Base-by-base conservation (phyloP, 345 rosid species). In the Crucihimalaya himalaica region DNA sequence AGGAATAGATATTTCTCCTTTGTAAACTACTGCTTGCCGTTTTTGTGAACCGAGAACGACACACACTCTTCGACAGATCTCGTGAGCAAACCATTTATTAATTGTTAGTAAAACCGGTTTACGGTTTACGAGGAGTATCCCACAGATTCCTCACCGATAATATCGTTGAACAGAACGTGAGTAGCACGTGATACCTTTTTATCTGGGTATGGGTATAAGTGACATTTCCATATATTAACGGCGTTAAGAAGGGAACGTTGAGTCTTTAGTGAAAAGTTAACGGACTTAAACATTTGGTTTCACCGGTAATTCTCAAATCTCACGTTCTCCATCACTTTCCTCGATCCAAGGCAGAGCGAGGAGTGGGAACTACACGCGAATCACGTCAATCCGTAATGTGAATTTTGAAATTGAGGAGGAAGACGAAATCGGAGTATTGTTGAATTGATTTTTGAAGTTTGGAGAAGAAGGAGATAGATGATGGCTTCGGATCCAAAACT, bases 401-500 rank as follows among this genome's bases (percentile, higher is more conserved):
- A 64, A 64, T 55, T 78, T 55, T 35, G 39, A 73, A 39, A 56
- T 74, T 4, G 70, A 67, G 67, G 53, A 65, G 21, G 68, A 63
- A 45, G 42, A 66, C 8, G 52, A 65, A 29, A 57, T 42, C 7
- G 42, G 43, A 73, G 64, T 9, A 64, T 39, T 42, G 16, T 50
- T 18, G 32, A 18, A 15, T 20, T 0, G 46, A 28, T 5, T 48
- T 53, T 35, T 16, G 57, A 55, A 27, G 72, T 50, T 29, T 12
- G 18, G 40, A 35, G 78, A 11, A 71, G 75, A 71, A 65, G 47
- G 28, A 35, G 39, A 35, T 35, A 35, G 35, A 53, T 54, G 73
- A 89, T 85, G 92, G 86, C 88, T 28, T 82, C 82, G 23, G 84
- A 86, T 86, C 89, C 88, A 56, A 80, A 86, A 19, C 83, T 92